Evolutionary conservation across 768 basidiomycete genomes (phyloP).

Genomic region (Hericium erinaceus): DNA sequence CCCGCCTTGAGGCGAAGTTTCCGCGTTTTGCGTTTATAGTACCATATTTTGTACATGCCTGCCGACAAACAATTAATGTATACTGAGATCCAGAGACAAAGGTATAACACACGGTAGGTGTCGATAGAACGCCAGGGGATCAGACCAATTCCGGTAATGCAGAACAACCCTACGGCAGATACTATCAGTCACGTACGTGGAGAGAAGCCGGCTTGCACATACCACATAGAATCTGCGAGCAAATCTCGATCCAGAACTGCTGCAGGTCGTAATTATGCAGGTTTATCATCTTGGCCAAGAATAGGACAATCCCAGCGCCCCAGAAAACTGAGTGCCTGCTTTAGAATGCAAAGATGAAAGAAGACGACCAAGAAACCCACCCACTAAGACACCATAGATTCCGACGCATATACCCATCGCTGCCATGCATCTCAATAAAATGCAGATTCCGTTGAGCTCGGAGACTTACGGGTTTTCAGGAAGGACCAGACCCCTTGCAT

Average conservation of each 20-base stretch:
- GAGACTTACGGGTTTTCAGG: slow-evolving; percentile 64
- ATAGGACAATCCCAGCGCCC: slow-evolving; percentile 77
- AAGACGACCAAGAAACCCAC: slow-evolving; percentile 25
- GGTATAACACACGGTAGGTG: slow-evolving; percentile 48
- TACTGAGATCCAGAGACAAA: neutral
- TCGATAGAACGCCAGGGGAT: slow-evolving; percentile 70
- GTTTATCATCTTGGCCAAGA: slow-evolving; percentile 60
- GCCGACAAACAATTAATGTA: neutral
- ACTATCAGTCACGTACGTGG: no score
- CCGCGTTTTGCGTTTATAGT: slow-evolving; percentile 53
- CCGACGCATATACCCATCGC: slow-evolving; percentile 43
- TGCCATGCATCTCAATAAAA: neutral
- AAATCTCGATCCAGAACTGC: slow-evolving; percentile 76
- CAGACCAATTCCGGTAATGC: slow-evolving; percentile 70
- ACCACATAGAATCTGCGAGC: slow-evolving; percentile 49
- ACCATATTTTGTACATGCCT: slow-evolving; percentile 72
- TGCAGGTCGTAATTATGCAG: slow-evolving; percentile 59
- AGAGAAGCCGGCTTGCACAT: no score
- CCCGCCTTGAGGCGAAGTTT: slow-evolving; percentile 51
- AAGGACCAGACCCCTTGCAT: slow-evolving; percentile 73
- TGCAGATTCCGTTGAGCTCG: neutral
- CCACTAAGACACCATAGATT: slow-evolving; percentile 70
- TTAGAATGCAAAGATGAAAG: neutral
- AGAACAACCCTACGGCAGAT: slow-evolving; percentile 51
- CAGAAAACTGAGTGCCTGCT: slow-evolving; percentile 51